Percentiles rank a stretch among this genome's conserved stretches.
These are phyloP conservation scores for Przewalskia tangutica DNA, from an alignment of 257 asterid species.

Conservation along the genomic window DNA sequence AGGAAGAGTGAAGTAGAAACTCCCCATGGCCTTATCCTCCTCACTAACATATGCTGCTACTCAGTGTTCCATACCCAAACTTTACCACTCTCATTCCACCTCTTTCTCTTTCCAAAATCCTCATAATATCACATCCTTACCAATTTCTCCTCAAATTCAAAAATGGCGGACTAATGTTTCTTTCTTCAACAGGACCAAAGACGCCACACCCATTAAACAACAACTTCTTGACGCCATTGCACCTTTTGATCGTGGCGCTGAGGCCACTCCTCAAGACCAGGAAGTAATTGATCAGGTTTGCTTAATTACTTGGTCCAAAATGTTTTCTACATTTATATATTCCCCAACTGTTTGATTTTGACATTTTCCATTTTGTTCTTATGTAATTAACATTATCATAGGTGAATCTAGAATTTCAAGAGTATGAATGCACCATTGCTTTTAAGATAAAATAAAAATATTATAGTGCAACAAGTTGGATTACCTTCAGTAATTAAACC, in stretches of 20 bases:
- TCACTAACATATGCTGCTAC: slow-evolving; percentile 19
- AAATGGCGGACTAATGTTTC: slow-evolving; percentile 66
- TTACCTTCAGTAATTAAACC: no score
- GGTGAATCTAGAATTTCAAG: no score
- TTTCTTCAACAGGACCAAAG: slow-evolving; percentile 49
- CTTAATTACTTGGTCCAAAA: neutral
- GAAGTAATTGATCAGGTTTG: slow-evolving; percentile 46
- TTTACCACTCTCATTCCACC: slow-evolving; percentile 1
- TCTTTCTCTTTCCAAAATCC: slow-evolving; percentile 1
- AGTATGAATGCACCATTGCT: no score
- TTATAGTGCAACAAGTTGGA: no score
- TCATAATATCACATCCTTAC: neutral
- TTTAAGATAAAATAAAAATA: no score
- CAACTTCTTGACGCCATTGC: slow-evolving; percentile 78
- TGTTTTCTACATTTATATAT: neutral
- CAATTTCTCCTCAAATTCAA: neutral
- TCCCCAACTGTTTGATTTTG: neutral
- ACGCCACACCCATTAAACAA: slow-evolving; percentile 43
- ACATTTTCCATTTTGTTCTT: neutral
- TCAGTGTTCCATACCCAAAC: slow-evolving; percentile 14
- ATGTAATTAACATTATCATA: no score
- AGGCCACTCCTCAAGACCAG: slow-evolving; percentile 77
- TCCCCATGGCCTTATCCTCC: slow-evolving; percentile 57
- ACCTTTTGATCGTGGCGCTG: slow-evolving; percentile 90
- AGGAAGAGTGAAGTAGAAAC: neutral